Evolutionary conservation across 2,329 filamentous ascomycete species (phyloP), one percentile per base, ranked within the genome.

Genomic region (Fusarium sp.): DNA sequence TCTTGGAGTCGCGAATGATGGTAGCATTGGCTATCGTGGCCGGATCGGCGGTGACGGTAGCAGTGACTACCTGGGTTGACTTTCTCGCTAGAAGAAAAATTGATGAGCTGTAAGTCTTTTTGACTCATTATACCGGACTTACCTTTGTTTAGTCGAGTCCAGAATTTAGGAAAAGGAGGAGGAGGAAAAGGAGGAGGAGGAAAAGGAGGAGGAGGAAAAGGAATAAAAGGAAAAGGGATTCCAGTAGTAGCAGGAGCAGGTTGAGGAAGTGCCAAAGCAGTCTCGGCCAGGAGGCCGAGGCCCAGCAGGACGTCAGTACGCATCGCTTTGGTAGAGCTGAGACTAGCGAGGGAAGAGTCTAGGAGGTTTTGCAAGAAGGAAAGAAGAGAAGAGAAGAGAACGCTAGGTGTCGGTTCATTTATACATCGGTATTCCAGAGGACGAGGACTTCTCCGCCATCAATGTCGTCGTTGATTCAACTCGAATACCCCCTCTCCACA

Each of bases 201-300:
- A 25, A 25, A 28, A 4, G 21, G 4, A 28, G 4, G 11, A 28
- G 12, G 27, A 28, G 25, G 25, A 25, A 25, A 7, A 30, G 28
- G 28, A 27, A 27, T 1, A 27, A 11, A 11, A 28, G 4, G 27
- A 7, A 1, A 1, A 30, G 28, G 12, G 28, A 14, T 6, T 30
- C 12, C 4, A 30, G 28, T 30, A 30, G 12, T 14, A 30, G 28
- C 7, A 14, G 28, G 28, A 30, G 28, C 11, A 30, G 28, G 28
- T 30, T 30, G 28, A 16, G 62, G 62, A 23, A 49, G 32, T 66
- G 63, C 62, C 32, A 66, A 20, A 28, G 48, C 55, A 55, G 62
- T 49, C 25, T 66, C 48, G 4, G 23, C 63, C 25, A 66, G 32
- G 28, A 66, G 48, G 62, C 63, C 43, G 12, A 66, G 18, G 30